Evolutionary conservation across 495 filamentous ascomycete genomes (phyloP), one percentile per base, ranked within the genome.

Genomic region (Neurospora sublineolata): DNA sequence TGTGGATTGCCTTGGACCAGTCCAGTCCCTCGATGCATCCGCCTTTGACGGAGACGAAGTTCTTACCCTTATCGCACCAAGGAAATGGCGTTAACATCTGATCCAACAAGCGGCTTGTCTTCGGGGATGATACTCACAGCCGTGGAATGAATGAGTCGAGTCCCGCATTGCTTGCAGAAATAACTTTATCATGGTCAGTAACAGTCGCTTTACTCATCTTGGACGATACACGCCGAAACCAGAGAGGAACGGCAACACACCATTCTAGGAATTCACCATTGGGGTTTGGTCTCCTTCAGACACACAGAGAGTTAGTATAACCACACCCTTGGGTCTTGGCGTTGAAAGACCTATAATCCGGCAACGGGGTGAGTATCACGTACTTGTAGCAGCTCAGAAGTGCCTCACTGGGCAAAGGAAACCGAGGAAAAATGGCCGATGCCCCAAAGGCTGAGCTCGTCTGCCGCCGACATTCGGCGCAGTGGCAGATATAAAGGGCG

Each of bases 401-500:
- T 23, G 83, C 81, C 16, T 75, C 74, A 7, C 72, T 71, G 2
- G 86, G 86, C 44, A 90, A 78, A 23, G 81, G 75, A 68, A 91
- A 91, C 16, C 79, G 77, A 8, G 89, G 89, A 76, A 92, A 92
- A 74, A 89, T 88, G 70, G 89, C 89, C 36, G 86, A 88, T 68
- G 88, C 86, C 36, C 90, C 89, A 75, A 89, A 90, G n/a, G 89
- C 88, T 18, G 87, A 88, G 69, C 86, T 84, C 67, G 89, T 86
- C 80, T 92, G 90, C 70, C 86, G 85, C 37, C 86, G 87, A 78
- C 90, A 92, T 73, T 90, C 85, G 42, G 82, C 78, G 78, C 90
- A 92, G 80, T 92, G 90, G 80, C 90, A 92, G 76, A 90, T 87
- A 75, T 90, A 91, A 18, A 91, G 76, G 1, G 84, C 84, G 33